Base-by-base conservation (phyloP, 306 rosid species). In the Acacia crassicarpa region DNA sequence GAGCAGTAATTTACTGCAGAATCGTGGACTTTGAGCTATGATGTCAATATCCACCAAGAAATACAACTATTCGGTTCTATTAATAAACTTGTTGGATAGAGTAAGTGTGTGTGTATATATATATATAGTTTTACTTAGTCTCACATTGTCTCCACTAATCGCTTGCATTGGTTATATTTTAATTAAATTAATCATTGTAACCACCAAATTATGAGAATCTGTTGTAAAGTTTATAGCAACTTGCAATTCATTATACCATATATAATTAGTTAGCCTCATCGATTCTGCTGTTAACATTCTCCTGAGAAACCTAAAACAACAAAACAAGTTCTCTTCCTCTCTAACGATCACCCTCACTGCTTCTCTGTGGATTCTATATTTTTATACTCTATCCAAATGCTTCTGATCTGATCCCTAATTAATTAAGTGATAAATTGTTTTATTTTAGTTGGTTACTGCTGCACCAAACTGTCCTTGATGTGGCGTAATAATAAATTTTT, bases 41-140 rank as follows among this genome's bases (percentile, higher is more conserved):
- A 81, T 80, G 85, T 77, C 75, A 67, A 78, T 77, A 82, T 80
- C 81, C 88, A 85, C 75, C 78, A 77, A 2, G 33, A 13, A 38
- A 68, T 38, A 54, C 46, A 70, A 58, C 81, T 23, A 77, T 46
- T 73, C 58, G 82, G 78, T 79, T 78, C 68, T 51, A 63, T 35
- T 46, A 79, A 77, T n/a, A 53, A 53, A 53, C 59, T 53, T 51
- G n/a, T 46, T 38, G 41, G 41, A 38, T 38, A 38, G 6, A 35
- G 40, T 4, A 0, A 4, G 5, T 4, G 5, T 4, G 5, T 35
- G 5, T 35, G 9, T 43, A 9, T 43, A 43, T 8, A 30, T n/a
- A n/a, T n/a, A n/a, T n/a, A n/a, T n/a, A n/a, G n/a, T n/a, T n/a
- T n/a, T n/a, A n/a, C n/a, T 30, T 15, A 22, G 65, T 22, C 32